Base-by-base conservation (phyloP, 805 yeast genomes). In the Yarrowia porcina region DNA sequence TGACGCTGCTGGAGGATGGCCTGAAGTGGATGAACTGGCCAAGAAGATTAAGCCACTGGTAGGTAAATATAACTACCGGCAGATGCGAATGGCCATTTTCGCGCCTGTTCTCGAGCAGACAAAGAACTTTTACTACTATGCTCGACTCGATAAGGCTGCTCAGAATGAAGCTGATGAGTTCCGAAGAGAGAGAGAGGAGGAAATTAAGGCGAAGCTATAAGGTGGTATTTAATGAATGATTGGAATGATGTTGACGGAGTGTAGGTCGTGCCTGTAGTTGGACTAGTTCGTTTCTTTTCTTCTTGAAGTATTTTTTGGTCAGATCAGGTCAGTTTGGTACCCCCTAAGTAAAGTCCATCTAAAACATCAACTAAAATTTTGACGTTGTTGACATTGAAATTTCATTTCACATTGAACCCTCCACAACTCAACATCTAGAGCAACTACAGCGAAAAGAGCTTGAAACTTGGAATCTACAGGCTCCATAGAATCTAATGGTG, bases 1-100 rank as follows among this genome's bases (percentile, higher is more conserved):
- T 36, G 73, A 75, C 38, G 71, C 69, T 0, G 65, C 68, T 21
- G 79, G 79, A 4, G 73, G 69, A 5, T 49, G 56, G 56, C 41
- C 56, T n/a, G 56, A 49, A 41, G 56, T 49, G 0, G 56, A 49
- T 4, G 41, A 32, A 12, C 17, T 49, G 15, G 56, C 56, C 41
- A 49, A 49, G 56, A 49, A 30, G 38, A 32, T 49, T 21, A 49
- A 49, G 21, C 33, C 39, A 3, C 41, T 49, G 20, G 39, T 30
- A 15, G 41, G 56, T 21, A 49, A 49, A 41, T 17, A 32, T 21
- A 13, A 32, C 41, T 49, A 49, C 30, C 38, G 39, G 11, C 56
- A 49, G 41, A 49, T 49, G 56, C 56, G 56, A 8, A 49, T 49
- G 56, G 39, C 56, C n/a, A 20, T 49, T n/a, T 49, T 49, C 10